Evolutionary conservation across 2,329 filamentous ascomycete genomes (phyloP), one percentile per base, ranked within the genome.

Genomic region (Purpureocillium takamizusanense): DNA sequence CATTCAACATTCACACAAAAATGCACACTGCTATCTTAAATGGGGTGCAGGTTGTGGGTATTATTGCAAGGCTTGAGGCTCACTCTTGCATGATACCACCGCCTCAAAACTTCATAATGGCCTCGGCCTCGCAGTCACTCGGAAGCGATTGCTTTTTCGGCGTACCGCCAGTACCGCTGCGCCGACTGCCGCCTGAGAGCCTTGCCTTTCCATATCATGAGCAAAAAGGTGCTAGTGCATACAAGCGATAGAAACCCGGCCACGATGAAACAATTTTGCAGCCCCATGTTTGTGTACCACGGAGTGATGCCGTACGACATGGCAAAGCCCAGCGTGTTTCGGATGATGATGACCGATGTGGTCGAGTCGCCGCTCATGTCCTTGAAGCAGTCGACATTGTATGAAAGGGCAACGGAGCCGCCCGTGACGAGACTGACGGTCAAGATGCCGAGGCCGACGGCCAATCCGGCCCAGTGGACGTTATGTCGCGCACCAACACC

Each of bases 351-450:
- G 21, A 25, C 21, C 21, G 21, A 25, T 5, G 61, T 61, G 35
- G 54, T 49, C 1, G 57, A 55, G 23, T 61, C 57, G 7, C 51
- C 57, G 5, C 47, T 46, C 17, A 62, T 50, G 6, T 60, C 59
- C 29, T 56, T 52, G 46, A 57, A 62, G 27, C 54, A 49, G 39
- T 61, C 57, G 35, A 62, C 49, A n/a, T 51, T 44, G 38, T 62
- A 62, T 13, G 50, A 50, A 12, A 61, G 44, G 13, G 51, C 46
- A 2, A 61, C 44, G 13, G 56, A 36, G 10, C 55, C 55, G 14
- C 54, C 51, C 3, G 53, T 52, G 16, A 54, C 53, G 7, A 51
- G 45, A 17, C 60, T 60, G 38, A 55, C 55, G 1, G 53, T 51
- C 2, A 51, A 45, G 6, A 46, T 47, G 12, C 53, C 52, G 43